A percentile compares a stretch with the other conserved stretches of the same genome.
Evolutionary conservation across 2,329 filamentous ascomycete species (phyloP).

Genomic region (Trichoderma arundinaceum): DNA sequence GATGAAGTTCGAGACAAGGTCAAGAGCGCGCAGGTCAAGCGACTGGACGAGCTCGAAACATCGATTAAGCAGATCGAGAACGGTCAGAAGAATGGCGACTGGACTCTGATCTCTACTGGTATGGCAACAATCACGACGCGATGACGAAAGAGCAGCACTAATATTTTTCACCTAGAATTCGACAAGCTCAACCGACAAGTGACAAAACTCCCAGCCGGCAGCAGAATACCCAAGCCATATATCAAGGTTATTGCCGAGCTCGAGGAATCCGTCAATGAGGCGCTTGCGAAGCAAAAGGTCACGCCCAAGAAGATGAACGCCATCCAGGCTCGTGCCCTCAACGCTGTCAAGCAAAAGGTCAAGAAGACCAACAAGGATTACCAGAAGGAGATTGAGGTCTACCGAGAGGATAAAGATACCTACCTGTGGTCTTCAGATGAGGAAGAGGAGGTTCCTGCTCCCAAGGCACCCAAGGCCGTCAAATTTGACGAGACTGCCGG

Average conservation of each 20-base stretch:
- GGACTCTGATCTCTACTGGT: conserved; percentile 91
- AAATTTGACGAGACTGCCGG: conserved; percentile 52
- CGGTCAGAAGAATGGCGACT: conserved; percentile 96
- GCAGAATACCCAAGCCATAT: conserved; percentile 86
- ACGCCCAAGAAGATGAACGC: conserved; percentile 99
- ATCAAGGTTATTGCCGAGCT: conserved; percentile 92
- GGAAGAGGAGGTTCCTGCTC: conserved; percentile 63
- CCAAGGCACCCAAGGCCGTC: conserved; percentile 51
- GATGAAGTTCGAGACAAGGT: conserved; percentile 85
- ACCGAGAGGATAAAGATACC: conserved; percentile 80
- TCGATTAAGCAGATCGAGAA: conserved; percentile 94
- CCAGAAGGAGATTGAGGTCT: conserved; percentile 83
- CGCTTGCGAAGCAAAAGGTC: conserved; percentile 93
- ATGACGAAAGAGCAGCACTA: conserved; percentile 28
- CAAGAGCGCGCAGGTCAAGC: conserved; percentile 98
- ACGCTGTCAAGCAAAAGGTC: conserved; percentile 97
- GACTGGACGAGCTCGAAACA: conserved; percentile 88
- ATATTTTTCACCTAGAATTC: conserved; percentile 67
- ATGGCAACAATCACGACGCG: conserved; percentile 44
- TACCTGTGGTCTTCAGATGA: conserved; percentile 88
- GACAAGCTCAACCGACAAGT: conserved; percentile 92
- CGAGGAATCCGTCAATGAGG: conserved; percentile 93
- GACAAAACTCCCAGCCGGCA: conserved; percentile 75
- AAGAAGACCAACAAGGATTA: conserved; percentile 99
- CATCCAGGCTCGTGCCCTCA: conserved; percentile 89